Evolutionary conservation across 2,329 filamentous ascomycete species (phyloP), one percentile per base, ranked within the genome.

Genomic region (Exserohilum turcica): DNA sequence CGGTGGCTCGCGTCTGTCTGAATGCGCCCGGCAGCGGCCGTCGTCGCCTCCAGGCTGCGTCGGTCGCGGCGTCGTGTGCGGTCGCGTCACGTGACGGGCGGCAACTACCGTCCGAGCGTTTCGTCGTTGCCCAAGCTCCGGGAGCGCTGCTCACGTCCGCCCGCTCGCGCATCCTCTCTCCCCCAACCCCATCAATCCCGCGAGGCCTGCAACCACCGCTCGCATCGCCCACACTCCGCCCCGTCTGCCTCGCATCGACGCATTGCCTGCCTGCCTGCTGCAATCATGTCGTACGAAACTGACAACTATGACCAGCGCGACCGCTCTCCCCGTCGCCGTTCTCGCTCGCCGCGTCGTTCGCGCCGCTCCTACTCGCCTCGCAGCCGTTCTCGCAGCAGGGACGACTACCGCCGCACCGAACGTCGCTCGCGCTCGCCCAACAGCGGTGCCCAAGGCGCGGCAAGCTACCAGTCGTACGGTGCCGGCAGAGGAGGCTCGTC

Each of bases 401-500:
- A 79, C 52, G 77, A 77, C 59, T 76, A 77, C 56, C 74, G 77
- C 55, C 76, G 77, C 59, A 72, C 70, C 62, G 76, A 79, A 61
- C 77, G 78, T 58, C 73, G 77, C 76, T 92, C 88, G 76, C 89
- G 90, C 75, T 94, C 89, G 77, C 92, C 91, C 79, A 92, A 95
- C 87, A 89, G 87, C 80, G 87, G 81, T 75, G 78, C 87, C 78
- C 74, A 71, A 65, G 87, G 85, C 74, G 81, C 86, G 73, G 89
- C 87, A 83, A 89, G 87, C 81, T 84, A 85, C 73, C 66, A 70
- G 77, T 85, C 84, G 74, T 76, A 77, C 69, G 71, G 72, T 65
- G 71, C 71, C 85, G 68, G 86, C 88, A 77, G 76, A 56, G 72
- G 68, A 64, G 67, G 68, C 45, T 68, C 73, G 49, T 61, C 60